phyloP scores from a whole-genome alignment of 2,329 filamentous ascomycete species.

The Remersonia thermophila region DNA sequence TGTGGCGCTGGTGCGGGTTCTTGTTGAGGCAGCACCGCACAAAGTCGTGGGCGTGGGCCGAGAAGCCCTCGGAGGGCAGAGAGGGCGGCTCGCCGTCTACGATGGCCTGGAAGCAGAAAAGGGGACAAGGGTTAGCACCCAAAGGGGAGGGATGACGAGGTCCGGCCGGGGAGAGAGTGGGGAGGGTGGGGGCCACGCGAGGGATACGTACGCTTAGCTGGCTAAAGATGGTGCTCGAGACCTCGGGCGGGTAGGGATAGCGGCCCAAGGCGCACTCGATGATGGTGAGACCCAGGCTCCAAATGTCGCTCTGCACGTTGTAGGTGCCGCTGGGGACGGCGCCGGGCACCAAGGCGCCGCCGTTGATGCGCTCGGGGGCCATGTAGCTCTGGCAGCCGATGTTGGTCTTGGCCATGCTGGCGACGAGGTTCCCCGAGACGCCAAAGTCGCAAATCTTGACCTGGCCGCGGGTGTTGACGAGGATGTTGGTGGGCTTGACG shows the following conservation, averaged over 20 bases:
- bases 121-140: slow-evolving; percentile 6
- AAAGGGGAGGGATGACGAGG: neutral
- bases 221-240: slow-evolving; percentile 96
- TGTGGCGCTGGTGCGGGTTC: slow-evolving; percentile 81
- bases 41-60: slow-evolving; percentile 70
- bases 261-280: slow-evolving; percentile 91
- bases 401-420: slow-evolving; percentile 96
- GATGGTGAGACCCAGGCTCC: slow-evolving; percentile 86
- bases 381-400: slow-evolving; percentile 99
- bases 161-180: neutral
- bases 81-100: slow-evolving; percentile 93
- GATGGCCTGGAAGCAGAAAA: slow-evolving; percentile 57
- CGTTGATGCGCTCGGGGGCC: slow-evolving; percentile 91
- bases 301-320: slow-evolving; percentile 95
- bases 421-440: slow-evolving; percentile 89
- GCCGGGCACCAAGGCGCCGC: slow-evolving; percentile 62
- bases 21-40: slow-evolving; percentile 87
- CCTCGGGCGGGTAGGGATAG: slow-evolving; percentile 94
- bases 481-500: slow-evolving; percentile 97
- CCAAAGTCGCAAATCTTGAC: slow-evolving; percentile 99
- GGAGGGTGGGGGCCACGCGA: neutral
- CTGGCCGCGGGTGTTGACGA: slow-evolving; percentile 79
- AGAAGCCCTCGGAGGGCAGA: slow-evolving; percentile 68
- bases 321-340: slow-evolving; percentile 72
- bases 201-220: slow-evolving; percentile 72